These are phyloP conservation scores for Fistulifera solaris DNA, from an alignment of 108 stramenopile genomes.

Conservation along the genomic window DNA sequence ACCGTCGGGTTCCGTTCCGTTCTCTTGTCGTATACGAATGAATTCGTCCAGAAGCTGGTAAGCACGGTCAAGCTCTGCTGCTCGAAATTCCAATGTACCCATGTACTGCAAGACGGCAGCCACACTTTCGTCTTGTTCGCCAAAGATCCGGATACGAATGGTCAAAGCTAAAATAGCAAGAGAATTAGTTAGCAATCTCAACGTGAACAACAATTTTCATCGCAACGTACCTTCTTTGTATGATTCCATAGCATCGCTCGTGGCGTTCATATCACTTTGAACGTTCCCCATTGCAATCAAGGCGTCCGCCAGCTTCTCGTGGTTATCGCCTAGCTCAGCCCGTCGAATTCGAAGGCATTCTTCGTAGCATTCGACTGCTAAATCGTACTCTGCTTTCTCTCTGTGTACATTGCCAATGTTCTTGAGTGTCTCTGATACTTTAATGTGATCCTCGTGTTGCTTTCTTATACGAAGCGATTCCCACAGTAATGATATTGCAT, in stretches of 20 bases:
- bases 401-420: slow-evolving; percentile 71
- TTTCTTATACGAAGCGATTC: slow-evolving; percentile 64
- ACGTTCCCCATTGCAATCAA: slow-evolving; percentile 62
- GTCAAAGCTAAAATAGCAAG: slow-evolving; percentile 19
- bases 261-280: slow-evolving; percentile 38
- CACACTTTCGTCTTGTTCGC: slow-evolving; percentile 40
- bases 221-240: slow-evolving; percentile 67
- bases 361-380: slow-evolving; percentile 60
- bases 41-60: slow-evolving; percentile 36
- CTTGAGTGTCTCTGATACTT: slow-evolving; percentile 70
- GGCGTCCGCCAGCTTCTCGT: slow-evolving; percentile 58
- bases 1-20: slow-evolving; percentile 24
- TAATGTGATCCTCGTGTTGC: slow-evolving; percentile 42
- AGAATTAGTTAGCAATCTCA: no score
- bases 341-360: slow-evolving; percentile 54
- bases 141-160: slow-evolving; percentile 18
- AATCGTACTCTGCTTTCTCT: slow-evolving; percentile 42
- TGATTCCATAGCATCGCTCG: slow-evolving; percentile 42
- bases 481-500: slow-evolving; percentile 39
- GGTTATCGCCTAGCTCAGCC: slow-evolving; percentile 37
- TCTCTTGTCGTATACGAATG: slow-evolving; percentile 40
- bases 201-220: background rate
- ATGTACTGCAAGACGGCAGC: slow-evolving; percentile 51
- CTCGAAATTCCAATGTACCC: slow-evolving; percentile 56
- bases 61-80: slow-evolving; percentile 40